These are phyloP conservation scores for Russula sp. DNA, from an alignment of 768 basidiomycete genomes.

Conservation along the genomic window DNA sequence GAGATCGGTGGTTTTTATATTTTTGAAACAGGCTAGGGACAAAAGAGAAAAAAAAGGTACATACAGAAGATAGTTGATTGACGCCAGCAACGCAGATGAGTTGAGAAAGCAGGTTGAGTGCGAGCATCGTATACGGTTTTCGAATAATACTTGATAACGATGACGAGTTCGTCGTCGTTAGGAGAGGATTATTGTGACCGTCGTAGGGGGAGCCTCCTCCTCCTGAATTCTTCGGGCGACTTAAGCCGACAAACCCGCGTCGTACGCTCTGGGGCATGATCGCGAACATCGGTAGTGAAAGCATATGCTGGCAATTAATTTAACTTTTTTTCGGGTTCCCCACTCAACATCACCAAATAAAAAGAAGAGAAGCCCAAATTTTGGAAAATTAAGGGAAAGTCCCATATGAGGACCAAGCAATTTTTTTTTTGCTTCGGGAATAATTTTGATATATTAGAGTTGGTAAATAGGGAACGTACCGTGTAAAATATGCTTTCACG, in stretches of 20 bases:
- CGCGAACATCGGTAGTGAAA: conserved; percentile 75
- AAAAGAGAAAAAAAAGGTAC: conserved; percentile 32
- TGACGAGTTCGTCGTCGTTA: neutral
- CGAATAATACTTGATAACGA: conserved; percentile 28
- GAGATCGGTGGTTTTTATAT: neutral
- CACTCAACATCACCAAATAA: neutral
- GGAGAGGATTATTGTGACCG: conserved; percentile 14
- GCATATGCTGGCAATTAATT: conserved; percentile 54
- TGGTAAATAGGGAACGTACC: conserved; percentile 41
- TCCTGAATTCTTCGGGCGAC: conserved; percentile 22
- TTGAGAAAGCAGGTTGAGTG: conserved; percentile 66
- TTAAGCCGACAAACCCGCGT: conserved; percentile 45
- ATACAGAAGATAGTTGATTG: conserved; percentile 73
- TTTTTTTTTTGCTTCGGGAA: neutral
- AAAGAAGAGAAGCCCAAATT: neutral
- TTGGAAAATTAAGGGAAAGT: neutral
- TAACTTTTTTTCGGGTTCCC: neutral
- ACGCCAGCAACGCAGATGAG: conserved; percentile 82
- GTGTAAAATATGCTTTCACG: conserved; percentile 83
- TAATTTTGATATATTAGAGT: neutral
- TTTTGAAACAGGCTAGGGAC: too few species aligned
- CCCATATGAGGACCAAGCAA: too few species aligned
- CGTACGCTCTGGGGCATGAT: conserved; percentile 57
- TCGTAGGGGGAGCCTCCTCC: conserved; percentile 12
- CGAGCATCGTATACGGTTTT: conserved; percentile 54